Evolutionary conservation across 768 basidiomycete genomes (phyloP).

Genomic region (Suillus fuscotomentosus): DNA sequence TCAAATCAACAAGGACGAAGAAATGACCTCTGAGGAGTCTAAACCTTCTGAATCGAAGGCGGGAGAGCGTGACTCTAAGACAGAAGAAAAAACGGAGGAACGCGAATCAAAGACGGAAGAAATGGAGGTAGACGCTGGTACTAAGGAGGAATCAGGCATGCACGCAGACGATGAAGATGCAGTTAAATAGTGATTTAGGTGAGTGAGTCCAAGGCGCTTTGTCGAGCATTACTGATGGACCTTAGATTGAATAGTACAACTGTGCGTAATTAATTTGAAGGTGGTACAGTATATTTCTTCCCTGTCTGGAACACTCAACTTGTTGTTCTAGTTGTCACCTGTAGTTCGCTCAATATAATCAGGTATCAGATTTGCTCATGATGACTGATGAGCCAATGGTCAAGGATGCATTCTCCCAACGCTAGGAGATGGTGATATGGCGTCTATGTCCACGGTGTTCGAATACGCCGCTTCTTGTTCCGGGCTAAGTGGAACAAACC

Average conservation of each 20-base stretch:
- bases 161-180: conserved; percentile 78
- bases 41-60: conserved; percentile 9
- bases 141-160: conserved; percentile 40
- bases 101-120: conserved; percentile 34
- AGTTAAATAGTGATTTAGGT: conserved; percentile 60
- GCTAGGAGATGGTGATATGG: background rate
- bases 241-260: conserved; percentile 1
- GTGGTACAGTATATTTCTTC: conserved; percentile 1
- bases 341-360: conserved; percentile 4
- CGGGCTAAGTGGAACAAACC: too few species aligned
- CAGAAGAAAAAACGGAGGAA: conserved; percentile 33
- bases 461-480: too few species aligned
- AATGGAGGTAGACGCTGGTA: conserved; percentile 19
- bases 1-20: conserved; percentile 27
- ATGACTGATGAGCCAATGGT: background rate
- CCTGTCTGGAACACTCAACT: background rate
- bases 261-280: conserved; percentile 2
- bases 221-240: background rate
- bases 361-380: background rate
- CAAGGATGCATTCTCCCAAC: background rate
- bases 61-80: conserved; percentile 7
- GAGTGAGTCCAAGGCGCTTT: background rate
- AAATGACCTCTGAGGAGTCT: conserved; percentile 30
- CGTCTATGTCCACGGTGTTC: too few species aligned
- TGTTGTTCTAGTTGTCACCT: conserved; percentile 5